Conservation (phyloP, 345 rosid species). For the Geranium rotundifolium region DNA sequence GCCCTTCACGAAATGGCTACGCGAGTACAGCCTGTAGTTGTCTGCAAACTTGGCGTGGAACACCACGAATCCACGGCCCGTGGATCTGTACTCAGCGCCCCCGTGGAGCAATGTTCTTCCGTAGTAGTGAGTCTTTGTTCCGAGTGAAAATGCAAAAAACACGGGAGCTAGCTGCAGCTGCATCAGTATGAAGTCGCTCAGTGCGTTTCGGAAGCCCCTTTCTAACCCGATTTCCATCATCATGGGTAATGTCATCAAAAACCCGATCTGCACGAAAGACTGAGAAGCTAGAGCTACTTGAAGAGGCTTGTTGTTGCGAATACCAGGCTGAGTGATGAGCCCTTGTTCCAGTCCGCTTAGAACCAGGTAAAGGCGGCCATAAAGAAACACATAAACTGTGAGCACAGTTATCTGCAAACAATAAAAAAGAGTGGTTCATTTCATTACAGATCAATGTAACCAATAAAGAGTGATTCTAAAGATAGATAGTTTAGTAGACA, state of each 20-base stretch:
- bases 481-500: not conserved
- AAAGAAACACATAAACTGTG: slow-evolving; percentile 90
- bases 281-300: slow-evolving; percentile 99
- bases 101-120: slow-evolving; percentile 98
- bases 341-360: slow-evolving; percentile 92
- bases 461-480: no score
- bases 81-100: slow-evolving; percentile 89
- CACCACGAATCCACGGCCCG: slow-evolving; percentile 98
- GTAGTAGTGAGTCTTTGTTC: slow-evolving; percentile 93
- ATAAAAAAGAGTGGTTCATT: no score
- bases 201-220: slow-evolving; percentile 89
- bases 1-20: slow-evolving; percentile 98
- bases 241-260: slow-evolving; percentile 96
- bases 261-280: slow-evolving; percentile 93
- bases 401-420: slow-evolving; percentile 88
- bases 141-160: slow-evolving; percentile 96
- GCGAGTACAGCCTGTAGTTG: slow-evolving; percentile 89
- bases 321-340: slow-evolving; percentile 51
- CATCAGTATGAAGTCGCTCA: slow-evolving; percentile 92
- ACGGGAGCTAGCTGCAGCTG: slow-evolving; percentile 94
- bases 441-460: no score
- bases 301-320: slow-evolving; percentile 86
- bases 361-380: slow-evolving; percentile 97
- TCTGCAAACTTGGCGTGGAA: slow-evolving; percentile 99
- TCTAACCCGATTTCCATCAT: slow-evolving; percentile 98